Conservation (phyloP, 805 yeast genomes). For the Candida piceae region DNA sequence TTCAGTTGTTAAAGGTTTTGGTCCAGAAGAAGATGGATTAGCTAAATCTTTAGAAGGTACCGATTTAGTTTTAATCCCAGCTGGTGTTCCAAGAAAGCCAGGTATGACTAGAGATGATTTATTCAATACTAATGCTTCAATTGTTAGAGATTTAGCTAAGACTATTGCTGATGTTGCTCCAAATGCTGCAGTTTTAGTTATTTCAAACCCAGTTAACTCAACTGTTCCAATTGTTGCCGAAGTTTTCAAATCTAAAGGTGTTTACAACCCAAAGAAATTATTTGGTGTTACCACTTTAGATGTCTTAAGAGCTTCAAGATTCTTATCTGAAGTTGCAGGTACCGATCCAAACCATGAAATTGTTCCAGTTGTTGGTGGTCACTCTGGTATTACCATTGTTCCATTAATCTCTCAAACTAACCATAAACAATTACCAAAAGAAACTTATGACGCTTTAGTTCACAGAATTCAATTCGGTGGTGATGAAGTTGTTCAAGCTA, state of each 20-base stretch:
- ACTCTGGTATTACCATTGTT: conserved; percentile 94
- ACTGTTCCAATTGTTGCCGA: conserved; percentile 96
- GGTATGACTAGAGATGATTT: conserved; percentile 98
- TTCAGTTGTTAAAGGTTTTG: conserved; percentile 82
- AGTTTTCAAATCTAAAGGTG: conserved; percentile 79
- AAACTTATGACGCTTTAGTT: conserved; percentile 60
- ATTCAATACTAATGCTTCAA: conserved; percentile 93
- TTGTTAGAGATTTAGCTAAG: conserved; percentile 88
- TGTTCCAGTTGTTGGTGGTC: conserved; percentile 93
- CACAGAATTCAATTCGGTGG: conserved; percentile 93
- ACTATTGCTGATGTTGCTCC: conserved; percentile 80
- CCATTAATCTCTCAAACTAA: conserved; percentile 84
- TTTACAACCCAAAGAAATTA: conserved; percentile 84
- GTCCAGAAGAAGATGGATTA: conserved; percentile 74
- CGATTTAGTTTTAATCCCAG: conserved; percentile 88
- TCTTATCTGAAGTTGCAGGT: conserved; percentile 60
- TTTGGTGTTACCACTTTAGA: conserved; percentile 97
- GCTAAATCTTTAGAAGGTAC: conserved; percentile 68
- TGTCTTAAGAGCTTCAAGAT: conserved; percentile 83
- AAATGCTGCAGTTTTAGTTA: conserved; percentile 74
- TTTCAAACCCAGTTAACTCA: conserved; percentile 95
- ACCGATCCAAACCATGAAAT: conserved; percentile 74
- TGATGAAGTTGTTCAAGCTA: conserved; percentile 84
- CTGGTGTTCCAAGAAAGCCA: conserved; percentile 98
- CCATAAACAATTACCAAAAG: conserved; percentile 61